A percentile compares a stretch with the other conserved stretches of the same genome.
Conservation (phyloP, 129 eudicot genomes). For the Logfia minima region DNA sequence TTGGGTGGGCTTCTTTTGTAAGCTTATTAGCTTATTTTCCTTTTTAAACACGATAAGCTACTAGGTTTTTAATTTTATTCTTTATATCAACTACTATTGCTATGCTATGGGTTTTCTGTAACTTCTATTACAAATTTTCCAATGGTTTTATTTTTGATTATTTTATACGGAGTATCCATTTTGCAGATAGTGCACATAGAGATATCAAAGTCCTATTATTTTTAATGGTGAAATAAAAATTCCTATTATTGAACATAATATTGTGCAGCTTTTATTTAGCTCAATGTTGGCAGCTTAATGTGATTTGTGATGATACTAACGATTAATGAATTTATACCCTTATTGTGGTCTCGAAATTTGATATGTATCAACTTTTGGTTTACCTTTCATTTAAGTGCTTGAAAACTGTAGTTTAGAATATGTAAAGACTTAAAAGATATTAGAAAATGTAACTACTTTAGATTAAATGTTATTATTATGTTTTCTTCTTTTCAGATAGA, state of each 20-base stretch:
- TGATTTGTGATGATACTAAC: too few species aligned
- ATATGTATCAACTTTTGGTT: not conserved
- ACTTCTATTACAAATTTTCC: not conserved
- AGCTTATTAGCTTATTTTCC: not conserved
- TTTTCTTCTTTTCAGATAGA: conserved; percentile 2
- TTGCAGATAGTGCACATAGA: not conserved
- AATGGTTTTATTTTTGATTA: not conserved
- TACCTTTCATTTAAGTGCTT: not conserved
- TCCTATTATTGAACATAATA: not conserved
- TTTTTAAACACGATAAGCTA: not conserved
- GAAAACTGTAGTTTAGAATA: not conserved
- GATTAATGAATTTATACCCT: too few species aligned
- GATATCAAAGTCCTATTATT: not conserved
- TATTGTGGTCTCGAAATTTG: not conserved
- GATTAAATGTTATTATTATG: not conserved
- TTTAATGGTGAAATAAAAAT: not conserved
- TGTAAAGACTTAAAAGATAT: too few species aligned
- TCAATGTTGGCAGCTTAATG: too few species aligned
- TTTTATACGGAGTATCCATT: not conserved
- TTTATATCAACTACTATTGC: too few species aligned
- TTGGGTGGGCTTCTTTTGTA: not conserved
- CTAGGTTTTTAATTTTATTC: not conserved
- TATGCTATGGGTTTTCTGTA: too few species aligned
- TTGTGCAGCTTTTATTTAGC: not conserved
- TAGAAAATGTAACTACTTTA: not conserved